Conservation (phyloP, 1,284 basidiomycete genomes). For the Singerocomus rubriflavus region DNA sequence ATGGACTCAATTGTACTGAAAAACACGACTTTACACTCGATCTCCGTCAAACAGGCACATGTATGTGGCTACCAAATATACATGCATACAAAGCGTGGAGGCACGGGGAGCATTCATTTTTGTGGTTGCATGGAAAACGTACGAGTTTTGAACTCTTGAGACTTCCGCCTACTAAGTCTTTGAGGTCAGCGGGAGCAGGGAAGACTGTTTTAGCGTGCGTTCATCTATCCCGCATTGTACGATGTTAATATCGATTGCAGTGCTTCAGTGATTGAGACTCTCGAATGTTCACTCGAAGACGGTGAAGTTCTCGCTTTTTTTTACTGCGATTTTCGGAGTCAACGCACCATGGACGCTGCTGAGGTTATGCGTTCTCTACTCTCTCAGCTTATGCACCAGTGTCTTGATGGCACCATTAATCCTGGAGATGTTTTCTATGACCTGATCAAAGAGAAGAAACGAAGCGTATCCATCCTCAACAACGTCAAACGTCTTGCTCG, state of each 20-base stretch:
- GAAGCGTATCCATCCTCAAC: not conserved
- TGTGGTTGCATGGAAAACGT: slow-evolving; percentile 13
- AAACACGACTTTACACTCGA: not conserved
- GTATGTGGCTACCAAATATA: slow-evolving; percentile 1
- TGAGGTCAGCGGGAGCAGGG: not conserved
- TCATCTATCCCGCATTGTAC: no score
- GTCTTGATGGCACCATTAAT: not conserved
- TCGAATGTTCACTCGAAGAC: not conserved
- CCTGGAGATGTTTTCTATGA: not conserved
- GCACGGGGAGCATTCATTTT: not conserved
- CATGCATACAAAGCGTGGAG: not conserved
- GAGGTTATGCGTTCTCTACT: slow-evolving; percentile 12
- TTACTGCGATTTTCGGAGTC: slow-evolving; percentile 13
- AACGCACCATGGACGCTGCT: slow-evolving; percentile 4
- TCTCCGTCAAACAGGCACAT: not conserved
- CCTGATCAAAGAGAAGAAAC: not conserved
- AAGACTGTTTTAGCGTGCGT: not conserved
- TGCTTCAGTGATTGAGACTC: not conserved
- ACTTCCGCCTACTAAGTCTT: no score
- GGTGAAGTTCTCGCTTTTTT: not conserved
- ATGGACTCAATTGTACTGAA: not conserved
- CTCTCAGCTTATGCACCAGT: slow-evolving; percentile 5
- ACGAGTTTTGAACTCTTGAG: not conserved
- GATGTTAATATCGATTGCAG: not conserved
- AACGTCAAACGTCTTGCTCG: not conserved